Conservation (phyloP, 2,329 filamentous ascomycete genomes). For the Ophiostoma ulmi region DNA sequence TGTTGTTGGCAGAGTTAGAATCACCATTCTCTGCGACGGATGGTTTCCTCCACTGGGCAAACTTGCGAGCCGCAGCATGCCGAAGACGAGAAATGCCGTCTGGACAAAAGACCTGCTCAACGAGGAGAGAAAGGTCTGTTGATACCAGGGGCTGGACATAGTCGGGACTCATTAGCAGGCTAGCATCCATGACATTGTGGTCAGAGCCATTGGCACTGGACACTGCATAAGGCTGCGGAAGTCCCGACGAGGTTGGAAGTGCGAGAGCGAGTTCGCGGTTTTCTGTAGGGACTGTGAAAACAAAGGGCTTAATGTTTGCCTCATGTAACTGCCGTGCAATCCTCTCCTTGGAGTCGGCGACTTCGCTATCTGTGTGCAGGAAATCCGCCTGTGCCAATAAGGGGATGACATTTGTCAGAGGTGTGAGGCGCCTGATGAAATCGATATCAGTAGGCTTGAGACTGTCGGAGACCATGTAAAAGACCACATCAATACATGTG, state of each 20-base stretch:
- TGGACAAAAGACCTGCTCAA: slow-evolving; percentile 70
- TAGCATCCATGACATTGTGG: slow-evolving; percentile 83
- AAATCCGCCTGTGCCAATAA: slow-evolving; percentile 73
- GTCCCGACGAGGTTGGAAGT: slow-evolving; percentile 23
- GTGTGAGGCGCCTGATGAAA: slow-evolving; percentile 63
- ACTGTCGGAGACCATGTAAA: slow-evolving; percentile 71
- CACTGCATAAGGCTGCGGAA: slow-evolving; percentile 64
- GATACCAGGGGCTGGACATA: slow-evolving; percentile 75
- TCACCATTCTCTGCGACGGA: slow-evolving; percentile 14
- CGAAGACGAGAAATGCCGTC: slow-evolving; percentile 77
- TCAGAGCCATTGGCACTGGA: slow-evolving; percentile 70
- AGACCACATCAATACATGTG: slow-evolving; percentile 73
- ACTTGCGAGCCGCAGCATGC: slow-evolving; percentile 76
- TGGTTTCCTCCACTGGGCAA: slow-evolving; percentile 59
- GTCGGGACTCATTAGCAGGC: slow-evolving; percentile 84
- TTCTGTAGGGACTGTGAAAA: slow-evolving; percentile 44
- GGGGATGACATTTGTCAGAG: slow-evolving; percentile 78
- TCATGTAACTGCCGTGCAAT: slow-evolving; percentile 53
- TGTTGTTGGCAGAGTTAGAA: slow-evolving; percentile 22
- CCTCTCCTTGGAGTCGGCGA: slow-evolving; percentile 54
- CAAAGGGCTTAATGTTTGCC: slow-evolving; percentile 59
- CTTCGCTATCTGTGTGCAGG: slow-evolving; percentile 50
- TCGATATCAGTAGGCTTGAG: slow-evolving; percentile 62
- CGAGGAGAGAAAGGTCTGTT: slow-evolving; percentile 66
- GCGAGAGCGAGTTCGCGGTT: not conserved